Conservation (phyloP, 2,329 filamentous ascomycete species). For the Diaporthe aspalathi region DNA sequence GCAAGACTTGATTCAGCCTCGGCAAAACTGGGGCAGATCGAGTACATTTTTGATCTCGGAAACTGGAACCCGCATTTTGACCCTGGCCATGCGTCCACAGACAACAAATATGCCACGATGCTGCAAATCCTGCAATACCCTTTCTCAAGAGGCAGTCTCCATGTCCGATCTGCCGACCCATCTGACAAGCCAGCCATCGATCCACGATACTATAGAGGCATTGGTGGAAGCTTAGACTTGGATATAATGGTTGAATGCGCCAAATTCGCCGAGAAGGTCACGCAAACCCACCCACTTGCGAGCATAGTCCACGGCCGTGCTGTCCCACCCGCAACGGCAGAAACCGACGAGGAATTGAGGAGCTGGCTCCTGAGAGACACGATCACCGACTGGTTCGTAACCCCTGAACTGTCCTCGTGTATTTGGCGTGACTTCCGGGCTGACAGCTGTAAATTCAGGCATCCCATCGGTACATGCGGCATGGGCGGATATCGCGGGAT, state of each 20-base stretch:
- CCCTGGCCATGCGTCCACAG: slow-evolving; percentile 10
- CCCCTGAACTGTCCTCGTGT: rapidly evolving
- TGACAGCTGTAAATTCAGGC: slow-evolving; percentile 41
- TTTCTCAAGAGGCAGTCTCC: slow-evolving; percentile 60
- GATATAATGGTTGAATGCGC: slow-evolving; percentile 1
- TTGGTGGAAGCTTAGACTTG: background rate
- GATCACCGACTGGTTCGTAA: slow-evolving; percentile 10
- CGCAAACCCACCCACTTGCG: background rate
- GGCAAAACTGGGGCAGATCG: slow-evolving; percentile 11
- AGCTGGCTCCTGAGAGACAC: slow-evolving; percentile 8
- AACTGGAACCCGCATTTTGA: slow-evolving; percentile 10
- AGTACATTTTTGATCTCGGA: slow-evolving; percentile 15
- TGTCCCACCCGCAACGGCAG: background rate
- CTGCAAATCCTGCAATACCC: slow-evolving; percentile 64
- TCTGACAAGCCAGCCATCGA: slow-evolving; percentile 7
- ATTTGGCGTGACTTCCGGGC: background rate
- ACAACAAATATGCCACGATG: slow-evolving; percentile 60
- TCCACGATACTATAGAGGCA: background rate
- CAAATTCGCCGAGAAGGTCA: slow-evolving; percentile 11
- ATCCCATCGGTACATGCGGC: slow-evolving; percentile 54
- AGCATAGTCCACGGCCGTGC: slow-evolving; percentile 12
- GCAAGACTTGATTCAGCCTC: background rate
- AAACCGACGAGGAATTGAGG: background rate
- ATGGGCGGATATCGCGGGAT: slow-evolving; percentile 54
- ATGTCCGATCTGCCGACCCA: slow-evolving; percentile 49